Conservation (phyloP, 345 rosid genomes). For the Eucalyptus sideroxylon region DNA sequence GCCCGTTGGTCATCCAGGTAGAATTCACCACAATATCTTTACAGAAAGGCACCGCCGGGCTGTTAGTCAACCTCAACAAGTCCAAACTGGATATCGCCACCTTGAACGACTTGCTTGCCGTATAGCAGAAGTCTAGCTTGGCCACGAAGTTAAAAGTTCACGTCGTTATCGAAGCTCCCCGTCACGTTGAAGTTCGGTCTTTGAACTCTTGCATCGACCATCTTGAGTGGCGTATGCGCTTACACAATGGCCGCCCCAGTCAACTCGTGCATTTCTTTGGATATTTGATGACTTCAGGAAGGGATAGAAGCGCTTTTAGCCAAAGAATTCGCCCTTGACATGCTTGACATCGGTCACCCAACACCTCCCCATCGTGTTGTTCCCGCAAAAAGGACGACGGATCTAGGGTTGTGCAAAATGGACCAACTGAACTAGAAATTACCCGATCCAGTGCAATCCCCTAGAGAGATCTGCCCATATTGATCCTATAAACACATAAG, state of each 20-base stretch:
- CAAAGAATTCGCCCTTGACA: neutral
- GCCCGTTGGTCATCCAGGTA: neutral
- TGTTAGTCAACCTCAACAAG: neutral
- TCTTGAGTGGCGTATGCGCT: neutral
- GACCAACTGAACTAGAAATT: too few relatives aligned
- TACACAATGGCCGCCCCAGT: neutral
- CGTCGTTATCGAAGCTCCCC: neutral
- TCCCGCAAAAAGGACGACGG: neutral
- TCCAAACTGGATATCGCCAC: neutral
- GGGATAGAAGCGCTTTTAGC: neutral
- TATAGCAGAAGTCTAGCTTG: constrained; percentile 1
- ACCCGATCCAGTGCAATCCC: too few relatives aligned
- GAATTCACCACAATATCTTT: neutral
- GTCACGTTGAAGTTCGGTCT: neutral
- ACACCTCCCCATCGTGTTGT: neutral
- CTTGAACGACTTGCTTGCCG: neutral
- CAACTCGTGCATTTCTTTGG: neutral
- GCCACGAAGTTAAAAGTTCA: neutral
- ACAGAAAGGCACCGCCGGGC: neutral
- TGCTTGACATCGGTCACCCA: neutral
- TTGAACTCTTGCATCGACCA: neutral
- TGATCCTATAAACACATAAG: neutral
- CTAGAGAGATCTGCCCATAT: neutral
- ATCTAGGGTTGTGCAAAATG: too few relatives aligned
- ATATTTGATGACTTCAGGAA: neutral